Base-by-base conservation (phyloP, 2,329 filamentous ascomycete genomes). In the Fusarium staphyleae region DNA sequence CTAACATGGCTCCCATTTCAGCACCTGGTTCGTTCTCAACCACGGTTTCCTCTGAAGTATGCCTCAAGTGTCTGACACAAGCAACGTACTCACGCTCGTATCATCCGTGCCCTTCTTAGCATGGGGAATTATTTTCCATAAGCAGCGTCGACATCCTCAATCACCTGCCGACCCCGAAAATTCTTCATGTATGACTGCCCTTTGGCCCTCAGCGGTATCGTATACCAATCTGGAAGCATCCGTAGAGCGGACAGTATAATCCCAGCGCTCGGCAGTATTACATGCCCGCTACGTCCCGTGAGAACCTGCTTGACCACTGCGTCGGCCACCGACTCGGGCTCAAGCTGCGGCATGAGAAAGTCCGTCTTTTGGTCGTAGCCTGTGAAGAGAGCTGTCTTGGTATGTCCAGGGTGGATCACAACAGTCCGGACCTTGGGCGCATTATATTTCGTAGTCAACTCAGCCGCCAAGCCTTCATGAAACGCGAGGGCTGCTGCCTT, bases 401-500 rank as follows among this genome's bases (percentile, higher is more conserved):
- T 79, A 69, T 69, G 63, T 28, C 69, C 72, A 64, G 84, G 87
- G 57, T 84, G 85, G 41, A 90, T 80, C 7, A 86, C 65, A n/a
- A 90, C 80, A 4, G 87, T 89, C 42, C 87, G 79, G 22, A 91
- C 83, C 51, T 78, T 80, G 1, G 81, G 81, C 1, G 87, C 87
- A 18, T 82, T 78, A 70, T 90, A 89, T 26, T 79, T 73, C 5
- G 81, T 82, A 30, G 72, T 73, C 41, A 89, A 71, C 71, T 89
- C 86, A 2, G 79, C 77, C 1, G 79, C 74, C 3, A 89, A 71
- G 0, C 81, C 88, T 68, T 91, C 87, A 66, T 91, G 87, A 70
- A 91, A 87, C 3, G 83, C 75, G 16, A 89, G 69, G 1, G 86
- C 82, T 0, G 85, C 87, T 1, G 87, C 82, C 73, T 91, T 91